Percentiles rank a stretch among this genome's conserved stretches.
phyloP scores from a whole-genome alignment of 2,329 filamentous ascomycete species.

The Apiospora phragmitis region DNA sequence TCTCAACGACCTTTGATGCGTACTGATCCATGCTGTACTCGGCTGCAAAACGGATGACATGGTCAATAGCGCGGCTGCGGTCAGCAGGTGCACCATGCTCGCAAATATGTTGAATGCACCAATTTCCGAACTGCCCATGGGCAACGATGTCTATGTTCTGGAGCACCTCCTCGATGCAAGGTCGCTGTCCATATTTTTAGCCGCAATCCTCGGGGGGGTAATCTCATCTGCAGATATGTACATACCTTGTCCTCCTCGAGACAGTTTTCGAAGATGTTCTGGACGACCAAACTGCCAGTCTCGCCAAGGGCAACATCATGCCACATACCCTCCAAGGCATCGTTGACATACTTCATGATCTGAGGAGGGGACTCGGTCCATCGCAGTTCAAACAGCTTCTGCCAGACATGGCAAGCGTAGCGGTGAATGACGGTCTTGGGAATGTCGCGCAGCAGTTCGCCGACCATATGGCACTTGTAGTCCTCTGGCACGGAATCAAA shows the following conservation, averaged over 20 bases:
- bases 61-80: conserved; percentile 89
- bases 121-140: conserved; percentile 97
- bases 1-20: conserved; percentile 98
- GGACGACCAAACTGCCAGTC: conserved; percentile 95
- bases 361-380: conserved; percentile 94
- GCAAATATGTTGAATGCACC: conserved; percentile 99
- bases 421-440: conserved; percentile 98
- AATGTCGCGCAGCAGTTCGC: conserved; percentile 90
- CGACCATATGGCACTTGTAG: conserved; percentile 99
- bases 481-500: conserved; percentile 97
- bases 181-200: conserved; percentile 59
- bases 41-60: conserved; percentile 88
- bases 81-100: conserved; percentile 92
- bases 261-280: conserved; percentile 99
- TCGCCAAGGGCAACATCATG: conserved; percentile 96
- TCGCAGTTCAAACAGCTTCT: conserved; percentile 96
- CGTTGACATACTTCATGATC: conserved; percentile 98
- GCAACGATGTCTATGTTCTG: conserved; percentile 94
- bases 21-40: conserved; percentile 99
- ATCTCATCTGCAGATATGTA: conserved; percentile 5
- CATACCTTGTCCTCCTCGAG: conserved; percentile 95
- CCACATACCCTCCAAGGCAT: conserved; percentile 95
- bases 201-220: not conserved
- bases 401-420: conserved; percentile 99
- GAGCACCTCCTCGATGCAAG: conserved; percentile 95